Base-by-base conservation (phyloP, 2,329 filamentous ascomycete genomes). In the Fusarium bulbicola region DNA sequence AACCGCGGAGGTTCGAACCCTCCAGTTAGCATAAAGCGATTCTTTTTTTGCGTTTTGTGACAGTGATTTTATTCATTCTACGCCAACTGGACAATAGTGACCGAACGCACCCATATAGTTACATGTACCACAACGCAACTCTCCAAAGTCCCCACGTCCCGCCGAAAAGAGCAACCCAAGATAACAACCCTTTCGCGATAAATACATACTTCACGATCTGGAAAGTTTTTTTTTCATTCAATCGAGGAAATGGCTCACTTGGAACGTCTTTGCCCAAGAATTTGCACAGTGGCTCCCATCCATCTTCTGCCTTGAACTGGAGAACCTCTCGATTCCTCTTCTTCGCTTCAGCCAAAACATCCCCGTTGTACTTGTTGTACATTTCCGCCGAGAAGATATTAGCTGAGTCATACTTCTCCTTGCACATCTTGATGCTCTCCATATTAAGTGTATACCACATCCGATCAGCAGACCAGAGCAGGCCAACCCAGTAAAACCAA, bases 251-350 rank as follows among this genome's bases (percentile, higher is more conserved):
- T 0, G 75, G 72, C 5, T 63, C 58, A 2, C 59, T 16, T 0
- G 72, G 75, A 0, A 76, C n/a, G 0, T 76, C 74, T 13, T 65
- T 70, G 0, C 47, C 67, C 6, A 77, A 16, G 56, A 85, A 84
- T 62, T 79, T 68, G 69, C 84, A 86, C 30, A 87, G 74, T 15
- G 82, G 82, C 40, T 78, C 80, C 85, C 85, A 86, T 2, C 83
- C 84, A 40, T 85, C 81, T 56, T 80, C 74, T 1, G 79, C 74
- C 56, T 78, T 74, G 56, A 77, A 80, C 21, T 75, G 63, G 3
- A 80, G 61, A 1, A 80, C 63, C 46, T 73, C 61, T 1, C 78
- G 78, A 7, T 77, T 77, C 6, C 80, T 70, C 62, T 77, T 79
- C 66, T 66, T 75, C 6, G 80, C 80, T 34, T 81, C 78, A 5